Evolutionary conservation across 805 yeast species (phyloP).

Genomic region (Candida insectalens): DNA sequence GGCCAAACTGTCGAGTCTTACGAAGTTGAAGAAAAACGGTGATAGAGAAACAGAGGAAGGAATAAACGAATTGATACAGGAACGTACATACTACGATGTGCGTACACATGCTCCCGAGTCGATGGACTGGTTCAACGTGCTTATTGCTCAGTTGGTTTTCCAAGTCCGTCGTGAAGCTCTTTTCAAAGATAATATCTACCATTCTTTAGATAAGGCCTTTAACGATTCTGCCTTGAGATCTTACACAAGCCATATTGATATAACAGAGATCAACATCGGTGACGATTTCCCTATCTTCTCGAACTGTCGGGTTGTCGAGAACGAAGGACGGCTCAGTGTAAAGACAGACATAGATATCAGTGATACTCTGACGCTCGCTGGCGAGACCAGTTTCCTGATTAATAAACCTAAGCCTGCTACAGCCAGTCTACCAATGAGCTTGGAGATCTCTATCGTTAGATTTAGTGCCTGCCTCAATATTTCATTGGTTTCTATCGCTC

Average conservation of each 20-base stretch:
- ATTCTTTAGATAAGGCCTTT: constrained; percentile 62
- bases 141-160: constrained; percentile 82
- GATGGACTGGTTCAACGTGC: constrained; percentile 92
- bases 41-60: constrained; percentile 6
- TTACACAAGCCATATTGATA: constrained; percentile 64
- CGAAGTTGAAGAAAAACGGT: constrained; percentile 3
- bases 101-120: constrained; percentile 82
- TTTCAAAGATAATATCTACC: constrained; percentile 73
- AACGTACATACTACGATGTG: constrained; percentile 88
- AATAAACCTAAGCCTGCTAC: constrained; percentile 78
- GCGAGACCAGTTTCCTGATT: constrained; percentile 68
- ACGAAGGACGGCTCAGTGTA: constrained; percentile 58
- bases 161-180: constrained; percentile 88
- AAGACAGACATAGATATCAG: constrained; percentile 85
- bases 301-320: constrained; percentile 67
- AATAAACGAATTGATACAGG: constrained; percentile 42
- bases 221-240: constrained; percentile 61
- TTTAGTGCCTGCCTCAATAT: constrained; percentile 87
- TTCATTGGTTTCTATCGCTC: constrained; percentile 41
- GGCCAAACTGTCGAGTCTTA: constrained; percentile 8
- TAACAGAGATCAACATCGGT: constrained; percentile 87
- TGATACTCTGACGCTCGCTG: constrained; percentile 78
- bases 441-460: constrained; percentile 81
- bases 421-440: constrained; percentile 78
- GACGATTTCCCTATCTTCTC: constrained; percentile 93